These are phyloP conservation scores for Talaromyces sp. DNA, from an alignment of 2,329 filamentous ascomycete species.

Conservation along the genomic window DNA sequence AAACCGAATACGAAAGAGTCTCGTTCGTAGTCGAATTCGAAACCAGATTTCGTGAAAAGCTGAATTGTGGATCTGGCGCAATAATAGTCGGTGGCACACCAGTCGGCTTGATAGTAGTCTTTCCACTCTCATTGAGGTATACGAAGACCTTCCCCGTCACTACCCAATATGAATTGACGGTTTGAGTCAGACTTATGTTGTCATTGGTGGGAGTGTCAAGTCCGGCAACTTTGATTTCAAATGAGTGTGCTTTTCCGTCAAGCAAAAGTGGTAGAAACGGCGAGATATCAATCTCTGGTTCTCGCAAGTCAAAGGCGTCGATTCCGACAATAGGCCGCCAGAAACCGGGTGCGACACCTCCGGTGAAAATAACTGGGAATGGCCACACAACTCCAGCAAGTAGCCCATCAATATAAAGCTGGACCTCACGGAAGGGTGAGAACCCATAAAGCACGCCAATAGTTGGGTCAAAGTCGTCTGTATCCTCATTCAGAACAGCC, in stretches of 20 bases:
- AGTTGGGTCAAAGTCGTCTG: conserved; percentile 57
- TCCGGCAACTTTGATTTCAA: conserved; percentile 67
- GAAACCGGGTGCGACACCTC: conserved; percentile 72
- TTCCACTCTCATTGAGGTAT: conserved; percentile 59
- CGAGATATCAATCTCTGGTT: conserved; percentile 80
- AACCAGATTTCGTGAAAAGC: conserved; percentile 40
- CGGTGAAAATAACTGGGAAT: conserved; percentile 79
- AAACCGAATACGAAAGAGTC: conserved; percentile 59
- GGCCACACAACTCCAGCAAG: conserved; percentile 77
- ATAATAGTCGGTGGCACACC: conserved; percentile 29
- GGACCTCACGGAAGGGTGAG: conserved; percentile 75
- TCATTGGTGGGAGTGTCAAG: conserved; percentile 57
- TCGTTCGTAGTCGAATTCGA: conserved; percentile 51
- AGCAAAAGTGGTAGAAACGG: conserved; percentile 70
- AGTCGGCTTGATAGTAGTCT: background rate
- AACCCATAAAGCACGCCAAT: conserved; percentile 63
- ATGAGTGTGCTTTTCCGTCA: conserved; percentile 64
- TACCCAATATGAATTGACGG: conserved; percentile 68
- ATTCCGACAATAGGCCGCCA: conserved; percentile 77
- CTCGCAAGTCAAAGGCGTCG: conserved; percentile 73
- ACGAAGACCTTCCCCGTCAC: conserved; percentile 77
- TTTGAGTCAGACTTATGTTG: conserved; percentile 51
- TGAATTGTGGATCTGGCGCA: conserved; percentile 48
- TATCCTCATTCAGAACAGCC: conserved; percentile 67
- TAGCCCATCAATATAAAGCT: conserved; percentile 69